Percentiles rank a stretch among this genome's conserved stretches.
These are phyloP conservation scores for Stromatinia cepivora DNA, from an alignment of 2,329 filamentous ascomycete species.

Conservation along the genomic window DNA sequence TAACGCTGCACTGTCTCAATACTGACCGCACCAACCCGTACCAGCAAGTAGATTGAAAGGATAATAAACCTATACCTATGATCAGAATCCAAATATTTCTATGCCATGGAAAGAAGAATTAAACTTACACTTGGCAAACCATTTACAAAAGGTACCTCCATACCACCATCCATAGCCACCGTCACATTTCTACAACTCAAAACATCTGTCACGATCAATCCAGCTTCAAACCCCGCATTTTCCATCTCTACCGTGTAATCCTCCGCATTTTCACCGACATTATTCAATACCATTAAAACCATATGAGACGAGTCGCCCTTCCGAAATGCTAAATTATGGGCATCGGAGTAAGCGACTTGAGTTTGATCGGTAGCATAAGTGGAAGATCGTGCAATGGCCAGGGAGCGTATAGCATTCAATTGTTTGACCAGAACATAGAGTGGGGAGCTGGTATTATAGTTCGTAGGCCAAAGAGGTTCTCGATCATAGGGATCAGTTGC, in stretches of 20 bases:
- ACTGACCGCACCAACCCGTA: neutral
- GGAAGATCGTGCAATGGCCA: conserved; percentile 16
- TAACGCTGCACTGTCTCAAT: neutral
- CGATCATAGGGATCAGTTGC: conserved; percentile 44
- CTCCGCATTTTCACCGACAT: conserved; percentile 38
- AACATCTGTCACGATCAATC: conserved; percentile 24
- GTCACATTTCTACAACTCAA: conserved; percentile 24
- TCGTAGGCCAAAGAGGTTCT: conserved; percentile 47
- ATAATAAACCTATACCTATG: neutral
- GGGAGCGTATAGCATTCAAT: conserved; percentile 28
- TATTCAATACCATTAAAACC: conserved; percentile 42
- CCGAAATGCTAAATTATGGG: conserved; percentile 25
- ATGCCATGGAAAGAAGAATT: neutral
- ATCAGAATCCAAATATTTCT: neutral
- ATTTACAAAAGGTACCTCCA: conserved; percentile 8
- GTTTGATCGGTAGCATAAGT: conserved; percentile 27
- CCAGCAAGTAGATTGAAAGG: conserved; percentile 3
- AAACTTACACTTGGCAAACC: conserved; percentile 19
- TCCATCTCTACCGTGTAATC: conserved; percentile 20
- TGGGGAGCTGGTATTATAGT: conserved; percentile 42
- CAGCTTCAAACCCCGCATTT: conserved; percentile 22
- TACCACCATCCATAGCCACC: conserved; percentile 16
- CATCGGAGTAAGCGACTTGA: conserved; percentile 26
- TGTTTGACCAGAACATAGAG: conserved; percentile 44
- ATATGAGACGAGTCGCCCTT: conserved; percentile 27